Conservation (phyloP, 441 rosid species). For the Pelargonium australe region DNA sequence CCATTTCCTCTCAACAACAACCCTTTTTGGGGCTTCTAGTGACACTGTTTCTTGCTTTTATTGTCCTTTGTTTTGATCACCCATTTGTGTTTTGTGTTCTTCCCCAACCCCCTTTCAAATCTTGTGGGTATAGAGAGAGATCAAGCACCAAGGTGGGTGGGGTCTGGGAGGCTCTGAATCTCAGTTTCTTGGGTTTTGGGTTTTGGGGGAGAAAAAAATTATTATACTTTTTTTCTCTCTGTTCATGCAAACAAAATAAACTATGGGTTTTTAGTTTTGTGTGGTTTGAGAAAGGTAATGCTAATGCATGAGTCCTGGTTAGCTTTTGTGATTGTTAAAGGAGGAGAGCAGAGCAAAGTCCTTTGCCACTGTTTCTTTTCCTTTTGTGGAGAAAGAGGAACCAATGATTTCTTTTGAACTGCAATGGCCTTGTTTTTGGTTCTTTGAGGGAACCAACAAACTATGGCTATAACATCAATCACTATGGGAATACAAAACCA, state of each 20-base stretch:
- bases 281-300: slow-evolving; percentile 16
- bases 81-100: slow-evolving; percentile 25
- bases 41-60: slow-evolving; percentile 39
- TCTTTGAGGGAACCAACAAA: slow-evolving; percentile 26
- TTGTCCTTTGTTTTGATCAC: slow-evolving; percentile 24
- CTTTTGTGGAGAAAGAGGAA: slow-evolving; percentile 34
- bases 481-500: slow-evolving; percentile 9
- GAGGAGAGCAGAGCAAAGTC: slow-evolving; percentile 1
- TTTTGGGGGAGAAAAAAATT: slow-evolving; percentile 26
- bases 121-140: slow-evolving; percentile 20
- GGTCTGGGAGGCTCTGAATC: slow-evolving; percentile 18
- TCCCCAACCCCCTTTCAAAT: slow-evolving; percentile 20
- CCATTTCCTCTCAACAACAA: not conserved
- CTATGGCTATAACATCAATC: slow-evolving; percentile 23
- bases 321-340: slow-evolving; percentile 23
- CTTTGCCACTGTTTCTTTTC: slow-evolving; percentile 23
- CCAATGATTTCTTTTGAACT: slow-evolving; percentile 34
- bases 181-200: slow-evolving; percentile 51
- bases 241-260: slow-evolving; percentile 32
- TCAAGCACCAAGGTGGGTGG: slow-evolving; percentile 31
- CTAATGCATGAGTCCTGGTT: slow-evolving; percentile 25
- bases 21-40: slow-evolving; percentile 24
- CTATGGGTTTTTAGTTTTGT: slow-evolving; percentile 5
- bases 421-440: slow-evolving; percentile 31
- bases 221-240: slow-evolving; percentile 26